phyloP scores from a whole-genome alignment of 495 filamentous ascomycete genomes.

The Penicillium bovifimosum region DNA sequence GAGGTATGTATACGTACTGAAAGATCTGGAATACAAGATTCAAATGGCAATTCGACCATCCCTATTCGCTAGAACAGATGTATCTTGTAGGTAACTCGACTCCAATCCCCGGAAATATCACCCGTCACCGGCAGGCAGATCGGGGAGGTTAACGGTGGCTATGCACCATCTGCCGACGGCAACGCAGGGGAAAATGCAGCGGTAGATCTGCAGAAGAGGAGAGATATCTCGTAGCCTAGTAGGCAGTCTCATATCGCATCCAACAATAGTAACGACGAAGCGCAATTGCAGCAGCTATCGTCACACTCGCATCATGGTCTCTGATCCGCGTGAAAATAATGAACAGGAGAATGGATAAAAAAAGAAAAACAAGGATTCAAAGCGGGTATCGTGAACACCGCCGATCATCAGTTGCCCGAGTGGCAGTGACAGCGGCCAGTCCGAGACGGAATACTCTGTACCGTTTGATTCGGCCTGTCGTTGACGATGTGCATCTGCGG shows the following conservation, averaged over 20 bases:
- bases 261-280: background rate
- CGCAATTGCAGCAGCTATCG: background rate
- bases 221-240: constrained; percentile 3
- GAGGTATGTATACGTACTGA: background rate
- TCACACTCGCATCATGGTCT: background rate
- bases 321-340: background rate
- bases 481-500: background rate
- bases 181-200: background rate
- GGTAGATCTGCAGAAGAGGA: background rate
- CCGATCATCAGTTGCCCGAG: constrained; percentile 2
- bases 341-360: no score
- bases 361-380: background rate
- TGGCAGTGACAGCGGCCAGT: background rate
- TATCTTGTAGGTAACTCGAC: background rate
- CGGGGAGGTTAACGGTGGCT: constrained; percentile 1
- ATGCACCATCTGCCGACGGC: constrained; percentile 2
- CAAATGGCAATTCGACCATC: background rate
- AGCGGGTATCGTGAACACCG: background rate
- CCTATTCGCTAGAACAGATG: background rate
- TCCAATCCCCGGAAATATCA: background rate
- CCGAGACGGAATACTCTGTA: constrained; percentile 1
- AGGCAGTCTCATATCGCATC: constrained; percentile 4
- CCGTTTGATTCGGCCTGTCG: background rate
- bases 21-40: background rate
- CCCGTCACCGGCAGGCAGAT: background rate